Evolutionary conservation across 176 grass and related monocot species (phyloP).

Genomic region (Canna indica): DNA sequence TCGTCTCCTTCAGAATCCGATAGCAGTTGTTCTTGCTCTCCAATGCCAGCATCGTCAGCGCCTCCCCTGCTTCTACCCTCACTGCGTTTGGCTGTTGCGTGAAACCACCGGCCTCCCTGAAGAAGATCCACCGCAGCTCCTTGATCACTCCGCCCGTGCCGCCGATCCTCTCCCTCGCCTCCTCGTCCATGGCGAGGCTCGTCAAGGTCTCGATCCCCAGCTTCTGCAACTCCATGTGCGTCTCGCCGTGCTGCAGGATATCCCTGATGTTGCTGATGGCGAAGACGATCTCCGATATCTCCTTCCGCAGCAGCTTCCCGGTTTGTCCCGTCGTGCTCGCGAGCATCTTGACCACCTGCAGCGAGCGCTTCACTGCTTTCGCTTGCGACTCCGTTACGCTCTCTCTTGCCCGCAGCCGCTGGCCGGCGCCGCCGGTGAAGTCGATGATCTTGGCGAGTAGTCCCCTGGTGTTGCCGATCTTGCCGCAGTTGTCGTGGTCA

Average conservation of each 20-base stretch:
- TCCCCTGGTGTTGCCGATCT: slow-evolving; percentile 24
- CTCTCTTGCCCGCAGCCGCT: background rate
- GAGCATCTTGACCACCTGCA: slow-evolving; percentile 31
- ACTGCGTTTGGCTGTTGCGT: slow-evolving; percentile 1
- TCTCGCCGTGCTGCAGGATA: slow-evolving; percentile 24
- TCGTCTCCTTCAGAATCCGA: slow-evolving; percentile 11
- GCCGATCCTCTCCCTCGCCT: slow-evolving; percentile 26
- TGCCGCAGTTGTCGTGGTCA: slow-evolving; percentile 35
- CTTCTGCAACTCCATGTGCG: slow-evolving; percentile 27
- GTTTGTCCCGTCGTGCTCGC: slow-evolving; percentile 19
- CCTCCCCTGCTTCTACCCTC: slow-evolving; percentile 30
- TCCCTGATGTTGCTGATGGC: slow-evolving; percentile 28
- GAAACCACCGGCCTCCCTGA: background rate
- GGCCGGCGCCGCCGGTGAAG: slow-evolving; percentile 20
- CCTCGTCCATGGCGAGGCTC: slow-evolving; percentile 27
- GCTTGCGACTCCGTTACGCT: slow-evolving; percentile 11
- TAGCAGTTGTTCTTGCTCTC: slow-evolving; percentile 27
- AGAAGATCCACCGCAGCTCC: slow-evolving; percentile 20
- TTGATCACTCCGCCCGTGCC: slow-evolving; percentile 28
- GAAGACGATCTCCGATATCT: slow-evolving; percentile 31
- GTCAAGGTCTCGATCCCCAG: slow-evolving; percentile 25
- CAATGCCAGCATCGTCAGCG: slow-evolving; percentile 30
- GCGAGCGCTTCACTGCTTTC: slow-evolving; percentile 12
- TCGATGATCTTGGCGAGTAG: slow-evolving; percentile 34
- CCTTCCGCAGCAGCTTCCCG: slow-evolving; percentile 24